Conservation (phyloP, 2,329 filamentous ascomycete species). For the Aquanectria penicillioides region DNA sequence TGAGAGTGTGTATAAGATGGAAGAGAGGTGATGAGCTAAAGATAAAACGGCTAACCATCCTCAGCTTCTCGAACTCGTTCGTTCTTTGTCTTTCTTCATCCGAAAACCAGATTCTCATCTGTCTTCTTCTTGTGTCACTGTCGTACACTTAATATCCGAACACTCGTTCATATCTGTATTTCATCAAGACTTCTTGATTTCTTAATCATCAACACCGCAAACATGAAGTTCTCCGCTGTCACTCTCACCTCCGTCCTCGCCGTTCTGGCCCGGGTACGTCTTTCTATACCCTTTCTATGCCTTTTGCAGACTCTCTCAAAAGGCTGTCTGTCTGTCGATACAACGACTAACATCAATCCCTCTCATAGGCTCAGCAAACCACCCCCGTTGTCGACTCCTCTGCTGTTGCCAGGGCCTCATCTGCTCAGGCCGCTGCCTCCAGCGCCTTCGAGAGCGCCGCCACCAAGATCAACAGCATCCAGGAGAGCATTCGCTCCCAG, state of each 20-base stretch:
- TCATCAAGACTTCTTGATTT: constrained; percentile 8
- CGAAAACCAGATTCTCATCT: neutral
- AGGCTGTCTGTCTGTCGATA: neutral
- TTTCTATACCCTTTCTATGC: too few species aligned
- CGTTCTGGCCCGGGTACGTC: constrained; percentile 26
- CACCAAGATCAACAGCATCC: neutral
- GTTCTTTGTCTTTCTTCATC: neutral
- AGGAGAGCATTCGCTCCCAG: neutral
- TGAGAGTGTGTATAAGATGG: constrained; percentile 8
- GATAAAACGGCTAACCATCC: constrained; percentile 10
- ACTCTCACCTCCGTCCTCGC: constrained; percentile 42
- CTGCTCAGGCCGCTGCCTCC: neutral
- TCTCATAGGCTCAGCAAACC: constrained; percentile 8
- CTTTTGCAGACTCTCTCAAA: too few species aligned
- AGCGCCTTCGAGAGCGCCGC: neutral
- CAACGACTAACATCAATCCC: neutral
- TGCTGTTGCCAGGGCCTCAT: constrained; percentile 3
- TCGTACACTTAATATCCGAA: neutral
- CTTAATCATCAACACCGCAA: constrained; percentile 25
- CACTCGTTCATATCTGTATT: neutral
- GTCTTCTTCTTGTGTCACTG: neutral
- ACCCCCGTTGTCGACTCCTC: constrained; percentile 8
- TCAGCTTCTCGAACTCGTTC: neutral
- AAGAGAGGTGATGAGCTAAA: neutral
- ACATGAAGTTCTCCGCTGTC: constrained; percentile 49